Conservation (phyloP, 768 basidiomycete species). For the Rhizopogon salebrosus region DNA sequence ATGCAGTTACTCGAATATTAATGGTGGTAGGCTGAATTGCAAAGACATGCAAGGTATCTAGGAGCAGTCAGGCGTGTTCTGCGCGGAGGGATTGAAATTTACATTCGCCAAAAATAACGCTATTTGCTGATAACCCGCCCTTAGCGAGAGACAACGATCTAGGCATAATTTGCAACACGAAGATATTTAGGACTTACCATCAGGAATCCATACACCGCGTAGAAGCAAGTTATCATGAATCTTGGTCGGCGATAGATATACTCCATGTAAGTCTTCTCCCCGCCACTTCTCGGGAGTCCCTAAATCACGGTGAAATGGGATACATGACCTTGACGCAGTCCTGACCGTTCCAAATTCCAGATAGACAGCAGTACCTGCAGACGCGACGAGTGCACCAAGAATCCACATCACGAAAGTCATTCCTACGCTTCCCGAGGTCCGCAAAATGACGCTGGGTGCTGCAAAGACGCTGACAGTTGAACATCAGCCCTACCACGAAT, state of each 20-base stretch:
- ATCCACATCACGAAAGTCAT: conserved; percentile 69
- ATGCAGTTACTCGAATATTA: conserved; percentile 48
- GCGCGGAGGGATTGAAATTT: conserved; percentile 6
- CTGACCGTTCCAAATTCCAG: conserved; percentile 70
- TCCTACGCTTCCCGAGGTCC: conserved; percentile 65
- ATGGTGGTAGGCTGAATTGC: conserved; percentile 37
- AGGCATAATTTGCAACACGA: not conserved
- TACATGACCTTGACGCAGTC: not conserved
- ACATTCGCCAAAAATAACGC: conserved; percentile 75
- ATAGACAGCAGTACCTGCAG: conserved; percentile 64
- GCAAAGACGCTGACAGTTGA: conserved; percentile 53
- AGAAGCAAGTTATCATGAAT: conserved; percentile 57
- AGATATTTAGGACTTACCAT: conserved; percentile 35
- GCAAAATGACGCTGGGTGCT: conserved; percentile 62
- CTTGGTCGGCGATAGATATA: conserved; percentile 61
- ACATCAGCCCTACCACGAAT: conserved; percentile 2
- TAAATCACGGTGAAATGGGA: conserved; percentile 14
- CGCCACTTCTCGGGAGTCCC: conserved; percentile 68
- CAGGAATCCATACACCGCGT: conserved; percentile 51
- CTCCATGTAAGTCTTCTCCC: conserved; percentile 74
- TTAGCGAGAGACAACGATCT: conserved; percentile 17
- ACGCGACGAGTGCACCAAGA: conserved; percentile 60
- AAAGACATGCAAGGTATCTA: conserved; percentile 58
- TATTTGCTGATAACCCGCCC: conserved; percentile 56
- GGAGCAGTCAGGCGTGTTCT: not conserved